Base-by-base conservation (phyloP, 2,329 filamentous ascomycete species). In the Fusarium pseudoanthophilum region DNA sequence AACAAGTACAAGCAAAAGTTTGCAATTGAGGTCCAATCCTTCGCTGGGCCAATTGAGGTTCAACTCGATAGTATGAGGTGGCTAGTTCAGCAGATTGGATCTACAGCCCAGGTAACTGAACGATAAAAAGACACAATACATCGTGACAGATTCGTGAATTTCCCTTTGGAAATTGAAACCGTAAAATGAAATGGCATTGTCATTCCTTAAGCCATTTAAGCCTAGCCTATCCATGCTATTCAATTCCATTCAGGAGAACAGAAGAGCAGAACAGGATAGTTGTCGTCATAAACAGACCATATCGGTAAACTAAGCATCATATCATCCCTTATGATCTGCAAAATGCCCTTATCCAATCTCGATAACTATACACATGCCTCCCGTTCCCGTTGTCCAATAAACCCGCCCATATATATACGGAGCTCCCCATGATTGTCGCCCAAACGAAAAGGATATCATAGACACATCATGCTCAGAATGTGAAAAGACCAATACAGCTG, bases 291-390 rank as follows among this genome's bases (percentile, higher is more conserved):
- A 72, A 60, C 55, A 65, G 32, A 43, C 59, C 51, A 52, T 69
- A 45, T 63, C 30, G n/a, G 53, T 24, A 42, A 14, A 64, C 37
- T 43, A 45, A 42, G 18, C 40, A 58, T 43, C 45, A 28, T 45
- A 57, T 60, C 39, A 59, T 21, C 45, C 40, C 32, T 36, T 9
- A 32, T 39, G n/a, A 43, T 57, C 62, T 67, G 49, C 30, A 59
- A 56, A 53, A 62, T 59, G 43, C 39, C n/a, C 40, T 67, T 63
- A 53, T 57, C 57, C 67, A 74, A 49, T 57, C 53, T 68, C 28
- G 14, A 36, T 40, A 45, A 40, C 57, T 43, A 51, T 67, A 39
- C 53, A 45, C 43, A 45, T 28, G 40, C 51, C 24, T 58, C 45
- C 28, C n/a, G 56, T 52, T 55, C 34, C 14, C 37, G 40, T 24